Conservation (phyloP, 225 moss, liverwort and hornwort species). For the Physcomitrellopsis africana region DNA sequence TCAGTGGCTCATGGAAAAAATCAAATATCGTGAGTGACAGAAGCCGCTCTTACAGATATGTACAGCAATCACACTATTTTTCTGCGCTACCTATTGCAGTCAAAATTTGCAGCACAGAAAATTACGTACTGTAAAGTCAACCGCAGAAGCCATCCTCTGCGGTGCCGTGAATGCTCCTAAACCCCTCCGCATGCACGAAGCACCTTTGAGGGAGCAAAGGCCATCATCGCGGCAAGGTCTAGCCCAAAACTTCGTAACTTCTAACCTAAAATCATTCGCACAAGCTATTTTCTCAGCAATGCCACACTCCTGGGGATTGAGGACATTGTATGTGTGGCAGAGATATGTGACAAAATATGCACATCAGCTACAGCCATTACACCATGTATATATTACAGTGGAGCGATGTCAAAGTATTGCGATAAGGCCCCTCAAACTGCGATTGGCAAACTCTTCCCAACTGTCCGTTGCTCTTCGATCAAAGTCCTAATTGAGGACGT, state of each 20-base stretch:
- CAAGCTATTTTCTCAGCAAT: constrained; percentile 27
- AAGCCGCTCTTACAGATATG: constrained; percentile 23
- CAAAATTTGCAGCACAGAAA: constrained; percentile 23
- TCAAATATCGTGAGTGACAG: constrained; percentile 33
- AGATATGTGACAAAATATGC: constrained; percentile 29
- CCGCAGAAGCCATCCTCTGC: background rate
- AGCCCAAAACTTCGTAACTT: constrained; percentile 29
- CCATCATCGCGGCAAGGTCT: background rate
- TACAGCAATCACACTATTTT: constrained; percentile 19
- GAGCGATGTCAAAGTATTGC: background rate
- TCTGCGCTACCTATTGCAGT: constrained; percentile 18
- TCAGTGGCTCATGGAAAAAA: constrained; percentile 32
- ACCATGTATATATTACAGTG: constrained; percentile 30
- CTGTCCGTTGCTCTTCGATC: constrained; percentile 37
- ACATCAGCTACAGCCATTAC: constrained; percentile 24
- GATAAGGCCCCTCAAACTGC: constrained; percentile 15
- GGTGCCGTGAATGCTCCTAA: background rate
- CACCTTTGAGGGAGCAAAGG: background rate
- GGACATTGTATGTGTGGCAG: background rate
- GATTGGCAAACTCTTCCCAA: constrained; percentile 34
- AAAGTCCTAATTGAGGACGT: constrained; percentile 42
- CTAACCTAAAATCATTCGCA: constrained; percentile 27
- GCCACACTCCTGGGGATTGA: constrained; percentile 7
- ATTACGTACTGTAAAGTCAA: background rate
- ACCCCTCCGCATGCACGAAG: constrained; percentile 10